A percentile compares a stretch with the other conserved stretches of the same genome.
These are phyloP conservation scores for Cercospora sesami DNA, from an alignment of 2,329 filamentous ascomycete genomes.

Conservation along the genomic window DNA sequence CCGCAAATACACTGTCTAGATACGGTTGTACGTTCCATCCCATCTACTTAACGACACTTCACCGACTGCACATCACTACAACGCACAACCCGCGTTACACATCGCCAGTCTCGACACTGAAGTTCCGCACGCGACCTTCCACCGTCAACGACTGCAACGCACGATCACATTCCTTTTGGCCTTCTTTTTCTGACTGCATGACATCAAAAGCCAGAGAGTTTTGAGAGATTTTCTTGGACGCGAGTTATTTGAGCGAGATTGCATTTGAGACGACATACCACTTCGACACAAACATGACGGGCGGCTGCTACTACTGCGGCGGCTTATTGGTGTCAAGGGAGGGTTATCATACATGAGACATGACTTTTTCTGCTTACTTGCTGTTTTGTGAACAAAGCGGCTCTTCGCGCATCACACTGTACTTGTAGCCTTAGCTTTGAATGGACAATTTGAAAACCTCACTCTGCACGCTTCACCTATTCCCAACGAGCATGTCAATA, in stretches of 20 bases:
- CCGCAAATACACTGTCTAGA: slow-evolving; percentile 1
- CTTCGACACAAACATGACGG: not conserved
- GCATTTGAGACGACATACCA: not conserved
- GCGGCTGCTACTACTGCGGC: not conserved
- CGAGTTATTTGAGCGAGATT: not conserved
- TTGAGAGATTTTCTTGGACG: not conserved
- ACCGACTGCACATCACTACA: not conserved
- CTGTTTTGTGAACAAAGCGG: not conserved
- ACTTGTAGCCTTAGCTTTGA: not conserved
- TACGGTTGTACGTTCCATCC: not conserved
- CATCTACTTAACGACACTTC: not conserved
- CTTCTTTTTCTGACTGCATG: not conserved
- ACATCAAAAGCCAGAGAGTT: not conserved
- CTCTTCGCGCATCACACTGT: not conserved
- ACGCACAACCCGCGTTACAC: not conserved
- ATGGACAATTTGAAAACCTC: not conserved
- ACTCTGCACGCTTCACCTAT: not conserved
- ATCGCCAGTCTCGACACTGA: not conserved
- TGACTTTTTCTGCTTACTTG: not conserved
- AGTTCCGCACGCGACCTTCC: not conserved
- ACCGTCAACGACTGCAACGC: not conserved
- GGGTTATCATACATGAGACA: not conserved
- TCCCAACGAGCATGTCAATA: not conserved
- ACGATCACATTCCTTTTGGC: not conserved
- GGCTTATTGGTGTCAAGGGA: not conserved